Base-by-base conservation (phyloP, 2,329 filamentous ascomycete species). In the Diaporthe australafricana region DNA sequence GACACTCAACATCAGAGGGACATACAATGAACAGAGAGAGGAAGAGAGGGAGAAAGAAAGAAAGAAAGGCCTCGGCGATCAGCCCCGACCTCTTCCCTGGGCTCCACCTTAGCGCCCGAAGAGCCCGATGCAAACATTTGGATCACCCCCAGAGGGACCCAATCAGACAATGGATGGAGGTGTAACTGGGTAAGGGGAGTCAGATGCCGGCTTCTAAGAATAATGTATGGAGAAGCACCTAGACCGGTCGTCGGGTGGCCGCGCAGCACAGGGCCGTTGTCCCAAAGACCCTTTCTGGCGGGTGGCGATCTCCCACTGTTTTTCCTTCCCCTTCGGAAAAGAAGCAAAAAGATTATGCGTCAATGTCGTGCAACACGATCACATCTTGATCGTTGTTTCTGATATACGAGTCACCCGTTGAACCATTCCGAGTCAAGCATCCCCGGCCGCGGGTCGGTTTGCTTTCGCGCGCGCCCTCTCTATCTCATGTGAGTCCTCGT, bases 121-220 rank as follows among this genome's bases (percentile, higher is more conserved):
- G 20, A 35, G 20, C 25, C 57, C 27, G 57, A 27, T 27, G 42
- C 40, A 63, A 32, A 35, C 40, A 22, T 12, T 32, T 5, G 7
- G 17, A 11, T 45, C 30, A n/a, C 30, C 40, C 20, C 17, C 17
- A 17, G 27, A 3, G 25, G 9, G 9, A 17, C 57, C 42, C 11
- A 42, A 32, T 7, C 17, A 47, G 8, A 32, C 22, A 63, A 47
- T 17, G 17, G 40, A 25, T 6, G 27, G 27, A 17, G 11, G 40
- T 32, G 7, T 57, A 42, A 32, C 25, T 63, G 57, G 57, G 57
- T 63, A 63, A 63, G 57, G 57, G 57, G 42, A 63, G 57, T 63
- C 57, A 63, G 45, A 17, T 47, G 27, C 57, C 57, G 57, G 40
- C 22, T 63, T 63, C 57, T 63, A 63, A 63, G 57, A 63, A 63